These are phyloP conservation scores for Bipolaris bicolor DNA, from an alignment of 2,329 filamentous ascomycete species.

Conservation along the genomic window DNA sequence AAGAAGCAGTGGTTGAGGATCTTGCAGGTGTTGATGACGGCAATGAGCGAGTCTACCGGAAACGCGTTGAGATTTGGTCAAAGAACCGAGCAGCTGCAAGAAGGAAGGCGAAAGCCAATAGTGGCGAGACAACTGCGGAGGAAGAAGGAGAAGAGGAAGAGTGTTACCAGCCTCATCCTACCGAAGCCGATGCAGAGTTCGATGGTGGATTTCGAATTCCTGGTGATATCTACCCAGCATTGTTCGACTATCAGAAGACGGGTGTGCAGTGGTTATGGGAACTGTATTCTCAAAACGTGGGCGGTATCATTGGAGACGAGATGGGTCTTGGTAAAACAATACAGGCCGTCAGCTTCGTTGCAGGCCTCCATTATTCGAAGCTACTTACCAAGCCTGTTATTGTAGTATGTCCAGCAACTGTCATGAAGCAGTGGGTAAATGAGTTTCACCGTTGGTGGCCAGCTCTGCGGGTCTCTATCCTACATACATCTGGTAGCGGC, in stretches of 20 bases:
- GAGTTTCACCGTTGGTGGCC: constrained; percentile 99
- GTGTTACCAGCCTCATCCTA: constrained; percentile 87
- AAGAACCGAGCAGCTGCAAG: constrained; percentile 66
- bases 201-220: constrained; percentile 80
- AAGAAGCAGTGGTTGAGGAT: constrained; percentile 55
- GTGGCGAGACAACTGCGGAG: constrained; percentile 26
- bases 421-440: constrained; percentile 97
- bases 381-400: constrained; percentile 84
- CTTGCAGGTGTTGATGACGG: constrained; percentile 81
- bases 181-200: constrained; percentile 75
- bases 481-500: constrained; percentile 94
- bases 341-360: constrained; percentile 80
- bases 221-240: constrained; percentile 87
- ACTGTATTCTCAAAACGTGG: constrained; percentile 84
- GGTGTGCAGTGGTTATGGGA: constrained; percentile 97
- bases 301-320: constrained; percentile 94
- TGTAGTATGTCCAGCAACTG: constrained; percentile 89
- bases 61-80: constrained; percentile 77
- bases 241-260: constrained; percentile 97
- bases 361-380: constrained; percentile 89
- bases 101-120: constrained; percentile 50
- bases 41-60: constrained; percentile 79
- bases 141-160: constrained; percentile 62
- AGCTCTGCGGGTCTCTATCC: constrained; percentile 91
- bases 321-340: constrained; percentile 99